Percentiles rank a stretch among this genome's conserved stretches.
Evolutionary conservation across 257 asterid genomes (phyloP).

Genomic region (Paraleonurus japonicus): DNA sequence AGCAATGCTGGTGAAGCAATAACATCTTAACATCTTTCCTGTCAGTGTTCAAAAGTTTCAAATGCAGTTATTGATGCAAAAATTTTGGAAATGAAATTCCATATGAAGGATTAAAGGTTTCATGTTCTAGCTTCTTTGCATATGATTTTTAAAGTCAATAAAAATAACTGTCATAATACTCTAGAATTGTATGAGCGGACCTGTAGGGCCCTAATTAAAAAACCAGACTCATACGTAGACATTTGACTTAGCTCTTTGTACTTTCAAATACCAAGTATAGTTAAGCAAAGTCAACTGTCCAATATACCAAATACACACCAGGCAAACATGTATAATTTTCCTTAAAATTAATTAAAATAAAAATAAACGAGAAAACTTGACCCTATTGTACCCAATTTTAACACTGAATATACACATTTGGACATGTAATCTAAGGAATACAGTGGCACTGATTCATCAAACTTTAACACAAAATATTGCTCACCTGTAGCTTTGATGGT

Average conservation of each 20-base stretch:
- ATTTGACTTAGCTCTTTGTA: background rate
- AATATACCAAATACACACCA: background rate
- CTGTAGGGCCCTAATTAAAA: background rate
- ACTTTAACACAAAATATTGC: conserved; percentile 25
- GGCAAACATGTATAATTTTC: conserved; percentile 4
- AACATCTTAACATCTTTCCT: background rate
- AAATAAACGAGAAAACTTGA: background rate
- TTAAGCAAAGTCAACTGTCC: conserved; percentile 9
- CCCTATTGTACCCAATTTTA: background rate
- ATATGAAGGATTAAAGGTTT: background rate
- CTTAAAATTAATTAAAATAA: background rate
- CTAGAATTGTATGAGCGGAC: background rate
- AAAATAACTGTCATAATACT: background rate
- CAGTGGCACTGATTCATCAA: conserved; percentile 3
- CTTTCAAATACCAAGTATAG: conserved; percentile 13
- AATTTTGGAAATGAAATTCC: conserved; percentile 3
- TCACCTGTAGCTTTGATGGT: conserved; percentile 88
- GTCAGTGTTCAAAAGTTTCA: background rate
- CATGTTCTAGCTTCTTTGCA: background rate
- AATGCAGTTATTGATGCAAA: background rate
- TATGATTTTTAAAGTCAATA: background rate
- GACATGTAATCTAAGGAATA: conserved; percentile 17
- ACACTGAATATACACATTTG: conserved; percentile 1
- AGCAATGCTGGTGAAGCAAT: conserved; percentile 9
- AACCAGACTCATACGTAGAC: background rate